Percentiles rank a stretch among this genome's conserved stretches.
Evolutionary conservation across 2,329 filamentous ascomycete genomes (phyloP).

Genomic region (Fusarium cicatricum): DNA sequence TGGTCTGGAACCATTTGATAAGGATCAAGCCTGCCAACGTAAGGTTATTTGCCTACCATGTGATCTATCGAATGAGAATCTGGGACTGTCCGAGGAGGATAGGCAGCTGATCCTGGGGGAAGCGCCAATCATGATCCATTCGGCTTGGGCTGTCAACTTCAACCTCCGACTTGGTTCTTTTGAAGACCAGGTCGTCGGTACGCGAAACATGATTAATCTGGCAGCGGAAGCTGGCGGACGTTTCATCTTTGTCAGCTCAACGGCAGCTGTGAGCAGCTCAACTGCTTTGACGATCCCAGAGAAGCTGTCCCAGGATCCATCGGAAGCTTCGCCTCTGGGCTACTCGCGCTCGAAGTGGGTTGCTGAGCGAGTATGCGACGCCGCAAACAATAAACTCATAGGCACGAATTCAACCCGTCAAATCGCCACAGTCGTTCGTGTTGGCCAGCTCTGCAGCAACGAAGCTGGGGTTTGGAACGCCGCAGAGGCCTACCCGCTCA

Average conservation of each 20-base stretch:
- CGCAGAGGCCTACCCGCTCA: conserved; percentile 60
- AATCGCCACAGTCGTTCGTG: conserved; percentile 48
- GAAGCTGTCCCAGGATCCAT: conserved; percentile 14
- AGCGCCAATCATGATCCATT: conserved; percentile 52
- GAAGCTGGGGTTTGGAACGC: conserved; percentile 59
- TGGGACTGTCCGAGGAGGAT: conserved; percentile 13
- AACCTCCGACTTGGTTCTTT: conserved; percentile 60
- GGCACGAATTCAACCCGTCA: not conserved
- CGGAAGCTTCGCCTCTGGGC: conserved; percentile 49
- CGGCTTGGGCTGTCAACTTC: conserved; percentile 66
- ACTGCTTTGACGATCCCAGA: conserved; percentile 47
- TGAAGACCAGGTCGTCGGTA: conserved; percentile 57
- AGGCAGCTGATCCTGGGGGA: not conserved
- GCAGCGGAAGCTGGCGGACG: conserved; percentile 35
- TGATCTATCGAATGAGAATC: not conserved
- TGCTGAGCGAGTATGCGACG: conserved; percentile 49
- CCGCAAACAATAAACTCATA: conserved; percentile 43
- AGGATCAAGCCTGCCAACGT: not conserved
- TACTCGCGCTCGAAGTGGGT: conserved; percentile 55
- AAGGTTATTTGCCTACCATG: conserved; percentile 33
- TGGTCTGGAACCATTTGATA: not conserved
- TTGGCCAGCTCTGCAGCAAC: conserved; percentile 62
- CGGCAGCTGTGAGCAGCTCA: conserved; percentile 52
- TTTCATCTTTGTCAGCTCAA: conserved; percentile 61
- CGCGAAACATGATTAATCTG: conserved; percentile 53